These are phyloP conservation scores for Aquilaria sinensis DNA, from an alignment of 345 rosid species.

Conservation along the genomic window DNA sequence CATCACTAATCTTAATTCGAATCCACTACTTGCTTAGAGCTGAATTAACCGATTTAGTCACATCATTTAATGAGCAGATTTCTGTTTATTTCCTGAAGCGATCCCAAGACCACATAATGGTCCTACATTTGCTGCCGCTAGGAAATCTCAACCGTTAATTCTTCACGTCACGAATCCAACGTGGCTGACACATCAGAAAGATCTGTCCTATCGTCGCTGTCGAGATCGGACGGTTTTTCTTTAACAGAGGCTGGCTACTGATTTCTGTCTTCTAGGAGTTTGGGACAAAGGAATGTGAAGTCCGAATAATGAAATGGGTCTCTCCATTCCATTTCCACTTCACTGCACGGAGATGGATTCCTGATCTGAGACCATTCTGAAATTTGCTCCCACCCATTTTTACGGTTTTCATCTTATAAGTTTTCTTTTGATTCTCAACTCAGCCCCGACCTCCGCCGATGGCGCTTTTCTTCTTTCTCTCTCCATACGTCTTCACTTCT, in stretches of 20 bases:
- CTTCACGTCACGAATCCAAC: background rate
- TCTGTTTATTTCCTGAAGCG: too few relatives aligned
- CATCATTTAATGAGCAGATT: too few relatives aligned
- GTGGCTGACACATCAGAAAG: conserved; percentile 26
- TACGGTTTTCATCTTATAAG: background rate
- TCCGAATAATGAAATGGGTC: too few relatives aligned
- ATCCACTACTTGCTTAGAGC: too few relatives aligned
- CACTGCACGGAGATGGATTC: conserved; percentile 81
- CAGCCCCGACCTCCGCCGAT: too few relatives aligned
- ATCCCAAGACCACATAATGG: conserved; percentile 3
- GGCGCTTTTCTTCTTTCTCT: conserved; percentile 1
- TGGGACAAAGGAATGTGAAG: conserved; percentile 15
- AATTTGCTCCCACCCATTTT: background rate
- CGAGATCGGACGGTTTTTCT: conserved; percentile 29
- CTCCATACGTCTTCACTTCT: background rate
- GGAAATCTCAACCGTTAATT: conserved; percentile 5
- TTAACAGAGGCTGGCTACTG: conserved; percentile 33
- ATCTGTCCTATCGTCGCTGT: background rate
- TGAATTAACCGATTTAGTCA: too few relatives aligned
- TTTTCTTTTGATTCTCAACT: conserved; percentile 19
- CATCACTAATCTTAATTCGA: too few relatives aligned
- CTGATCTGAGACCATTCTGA: conserved; percentile 33
- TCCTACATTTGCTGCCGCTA: background rate
- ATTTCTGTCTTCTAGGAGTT: conserved; percentile 38
- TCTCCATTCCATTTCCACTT: conserved; percentile 14